Evolutionary conservation across 352 stramenopile species (phyloP).

Genomic region (Blastocystis sp.): DNA sequence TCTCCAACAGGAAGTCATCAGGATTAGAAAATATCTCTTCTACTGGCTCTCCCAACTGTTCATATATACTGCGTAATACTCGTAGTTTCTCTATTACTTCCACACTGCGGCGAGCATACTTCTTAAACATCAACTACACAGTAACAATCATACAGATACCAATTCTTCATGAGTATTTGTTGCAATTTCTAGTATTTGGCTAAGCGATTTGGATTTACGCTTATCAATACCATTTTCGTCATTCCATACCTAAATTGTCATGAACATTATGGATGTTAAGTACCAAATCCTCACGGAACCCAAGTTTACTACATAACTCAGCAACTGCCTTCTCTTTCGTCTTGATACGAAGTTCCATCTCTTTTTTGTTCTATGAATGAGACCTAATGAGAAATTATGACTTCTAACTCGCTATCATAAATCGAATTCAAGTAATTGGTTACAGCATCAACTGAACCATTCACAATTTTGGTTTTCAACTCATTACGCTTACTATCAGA

Average conservation of each 20-base stretch:
- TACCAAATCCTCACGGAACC: conserved; percentile 10
- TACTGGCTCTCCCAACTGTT: conserved; percentile 4
- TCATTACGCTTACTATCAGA: neutral
- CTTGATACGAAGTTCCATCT: neutral
- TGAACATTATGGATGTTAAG: neutral
- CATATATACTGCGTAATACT: neutral
- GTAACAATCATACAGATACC: neutral
- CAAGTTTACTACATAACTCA: neutral
- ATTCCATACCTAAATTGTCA: neutral
- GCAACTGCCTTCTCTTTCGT: neutral
- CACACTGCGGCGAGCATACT: neutral
- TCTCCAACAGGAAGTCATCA: neutral
- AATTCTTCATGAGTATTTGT: neutral
- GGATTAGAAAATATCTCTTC: conserved; percentile 1
- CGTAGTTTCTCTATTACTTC: neutral
- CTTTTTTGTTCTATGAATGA: neutral
- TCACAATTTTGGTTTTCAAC: neutral
- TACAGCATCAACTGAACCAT: neutral
- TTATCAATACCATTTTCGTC: conserved; percentile 10
- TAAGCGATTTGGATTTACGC: neutral
- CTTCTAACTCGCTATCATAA: neutral
- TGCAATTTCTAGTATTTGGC: neutral
- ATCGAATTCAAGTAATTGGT: neutral
- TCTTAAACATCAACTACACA: neutral
- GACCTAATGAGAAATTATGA: neutral